Conservation (phyloP, 1,139 yeast species). For the Starmera stellimalicola region DNA sequence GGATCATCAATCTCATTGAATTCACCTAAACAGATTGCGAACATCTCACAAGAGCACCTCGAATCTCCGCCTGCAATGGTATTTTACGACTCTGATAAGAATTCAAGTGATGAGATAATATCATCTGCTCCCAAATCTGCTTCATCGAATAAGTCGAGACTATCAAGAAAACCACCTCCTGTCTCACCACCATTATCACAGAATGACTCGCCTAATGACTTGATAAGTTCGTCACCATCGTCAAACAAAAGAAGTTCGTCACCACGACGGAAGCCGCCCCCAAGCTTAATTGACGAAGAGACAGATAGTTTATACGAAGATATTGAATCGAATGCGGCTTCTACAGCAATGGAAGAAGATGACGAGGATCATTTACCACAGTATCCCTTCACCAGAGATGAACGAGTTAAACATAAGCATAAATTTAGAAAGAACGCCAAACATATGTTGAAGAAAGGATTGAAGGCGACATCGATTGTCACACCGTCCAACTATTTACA, state of each 20-base stretch:
- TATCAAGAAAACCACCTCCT: conserved; percentile 9
- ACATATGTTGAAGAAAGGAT: conserved; percentile 16
- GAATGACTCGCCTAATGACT: not conserved
- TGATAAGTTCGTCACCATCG: too few relatives aligned
- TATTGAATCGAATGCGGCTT: not conserved
- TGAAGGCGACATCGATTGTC: conserved; percentile 8
- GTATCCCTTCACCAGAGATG: conserved; percentile 12
- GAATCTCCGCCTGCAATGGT: too few relatives aligned
- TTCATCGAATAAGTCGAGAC: not conserved
- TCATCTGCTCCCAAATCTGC: not conserved
- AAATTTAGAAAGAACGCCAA: conserved; percentile 19
- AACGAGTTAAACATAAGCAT: conserved; percentile 5
- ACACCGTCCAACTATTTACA: conserved; percentile 2
- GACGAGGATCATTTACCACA: conserved; percentile 14
- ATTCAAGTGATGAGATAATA: not conserved
- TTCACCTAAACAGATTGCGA: too few relatives aligned
- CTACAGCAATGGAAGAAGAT: conserved; percentile 2
- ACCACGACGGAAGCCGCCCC: conserved; percentile 18
- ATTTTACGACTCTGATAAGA: not conserved
- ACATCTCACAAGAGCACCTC: too few relatives aligned
- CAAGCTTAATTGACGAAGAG: conserved; percentile 5
- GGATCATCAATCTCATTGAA: conserved; percentile 12
- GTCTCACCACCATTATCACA: conserved; percentile 1
- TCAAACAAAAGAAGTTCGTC: conserved; percentile 7
- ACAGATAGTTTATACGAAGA: conserved; percentile 2